Evolutionary conservation across 2,329 filamentous ascomycete species (phyloP), one percentile per base, ranked within the genome.

Genomic region (Bipolaris oryzae): DNA sequence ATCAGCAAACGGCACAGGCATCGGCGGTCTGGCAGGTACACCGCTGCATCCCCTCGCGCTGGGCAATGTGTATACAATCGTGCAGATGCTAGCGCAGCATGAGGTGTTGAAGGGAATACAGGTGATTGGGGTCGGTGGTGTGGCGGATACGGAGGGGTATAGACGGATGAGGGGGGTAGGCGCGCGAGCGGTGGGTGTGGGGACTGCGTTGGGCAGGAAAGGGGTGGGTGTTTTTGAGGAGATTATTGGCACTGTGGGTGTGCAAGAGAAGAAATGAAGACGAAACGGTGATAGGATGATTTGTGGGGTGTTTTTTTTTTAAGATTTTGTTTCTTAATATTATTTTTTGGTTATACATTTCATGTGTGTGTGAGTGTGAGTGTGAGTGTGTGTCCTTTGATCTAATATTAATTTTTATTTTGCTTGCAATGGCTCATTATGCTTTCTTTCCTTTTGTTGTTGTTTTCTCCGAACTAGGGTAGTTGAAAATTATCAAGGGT

Each of bases 81-180:
- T 87, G 18, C 74, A 71, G 18, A 70, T 89, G 75, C 72, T 93
- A 15, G 84, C 88, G 62, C 73, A 76, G 33, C 67, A 80, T 13
- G 67, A 77, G 0, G 56, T 74, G 53, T 73, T 91, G 45, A 74
- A 74, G 9, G 77, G 82, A n/a, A 78, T 93, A 21, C 77, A 79
- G 15, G 79, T 93, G 28, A 86, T 93, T 53, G 90, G 90, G 0
- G 84, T 90, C 0, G 90, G 90, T 1, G 90, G 90, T 1, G 90
- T 93, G 1, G 78, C 81, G 21, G 88, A 92, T 70, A 78, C 75
- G 0, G 80, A 76, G 2, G 89, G 88, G 0, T 91, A 82, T 63
- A 74, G 76, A 53, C 80, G 90, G 61, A 92, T 92, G 42, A 81
- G 78, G 61, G 77, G 74, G 6, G 89, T 85, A 0, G 90, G 90